Conservation (phyloP, 768 basidiomycete genomes). For the Epithele typhae region DNA sequence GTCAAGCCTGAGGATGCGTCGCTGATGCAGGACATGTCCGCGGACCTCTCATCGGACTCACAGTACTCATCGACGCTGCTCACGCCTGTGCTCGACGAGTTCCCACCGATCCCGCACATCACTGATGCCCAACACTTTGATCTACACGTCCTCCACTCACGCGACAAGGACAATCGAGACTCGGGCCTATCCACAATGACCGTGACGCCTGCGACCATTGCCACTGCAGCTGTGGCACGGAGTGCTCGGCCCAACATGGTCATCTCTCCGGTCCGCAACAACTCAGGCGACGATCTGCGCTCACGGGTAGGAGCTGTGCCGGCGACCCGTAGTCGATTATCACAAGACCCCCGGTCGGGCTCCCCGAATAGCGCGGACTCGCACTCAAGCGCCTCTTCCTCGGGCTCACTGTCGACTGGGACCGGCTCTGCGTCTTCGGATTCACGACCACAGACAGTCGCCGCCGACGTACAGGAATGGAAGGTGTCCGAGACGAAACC, state of each 20-base stretch:
- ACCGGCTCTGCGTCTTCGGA: conserved; percentile 15
- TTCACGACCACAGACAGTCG: conserved; percentile 17
- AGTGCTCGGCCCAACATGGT: conserved; percentile 20
- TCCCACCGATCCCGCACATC: conserved; percentile 10
- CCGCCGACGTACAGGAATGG: conserved; percentile 17
- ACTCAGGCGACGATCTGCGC: conserved; percentile 6
- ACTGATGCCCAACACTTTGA: conserved; percentile 8
- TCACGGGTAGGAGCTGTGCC: conserved; percentile 1
- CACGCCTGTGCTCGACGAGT: conserved; percentile 14
- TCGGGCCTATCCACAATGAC: conserved; percentile 26
- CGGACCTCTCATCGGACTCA: conserved; percentile 10
- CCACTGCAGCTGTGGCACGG: conserved; percentile 21
- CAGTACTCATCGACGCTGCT: conserved; percentile 11
- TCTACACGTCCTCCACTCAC: conserved; percentile 4
- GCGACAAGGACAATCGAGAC: conserved; percentile 27
- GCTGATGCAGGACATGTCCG: conserved; percentile 5
- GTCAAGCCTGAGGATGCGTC: conserved; percentile 1
- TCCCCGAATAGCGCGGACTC: conserved; percentile 22
- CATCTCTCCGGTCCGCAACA: conserved; percentile 16
- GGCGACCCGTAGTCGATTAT: background rate
- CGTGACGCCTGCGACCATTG: conserved; percentile 28
- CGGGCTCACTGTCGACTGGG: conserved; percentile 11
- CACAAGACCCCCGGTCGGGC: conserved; percentile 14
- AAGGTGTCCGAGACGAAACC: conserved; percentile 4
- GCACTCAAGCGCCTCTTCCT: conserved; percentile 17